These are phyloP conservation scores for Lagenidium sp. DNA, from an alignment of 352 stramenopile genomes.

Conservation along the genomic window DNA sequence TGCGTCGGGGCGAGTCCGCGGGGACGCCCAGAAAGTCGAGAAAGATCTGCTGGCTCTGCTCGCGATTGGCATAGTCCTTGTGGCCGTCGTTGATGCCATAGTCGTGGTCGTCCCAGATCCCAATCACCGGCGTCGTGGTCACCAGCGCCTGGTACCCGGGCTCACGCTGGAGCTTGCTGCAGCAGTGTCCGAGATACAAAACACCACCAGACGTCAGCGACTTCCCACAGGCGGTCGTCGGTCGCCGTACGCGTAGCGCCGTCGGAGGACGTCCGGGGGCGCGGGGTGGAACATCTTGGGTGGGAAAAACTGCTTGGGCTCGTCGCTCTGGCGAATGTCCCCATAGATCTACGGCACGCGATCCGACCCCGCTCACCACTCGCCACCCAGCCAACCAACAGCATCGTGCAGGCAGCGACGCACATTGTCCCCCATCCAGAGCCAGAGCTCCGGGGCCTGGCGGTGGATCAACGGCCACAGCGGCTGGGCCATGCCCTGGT, in stretches of 20 bases:
- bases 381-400: too few species aligned
- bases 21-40: conserved; percentile 80
- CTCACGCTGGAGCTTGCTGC: conserved; percentile 52
- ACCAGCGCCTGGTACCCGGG: conserved; percentile 58
- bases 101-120: conserved; percentile 89
- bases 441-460: conserved; percentile 61
- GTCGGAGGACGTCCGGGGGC: conserved; percentile 31
- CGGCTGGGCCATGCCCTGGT: conserved; percentile 76
- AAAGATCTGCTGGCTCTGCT: conserved; percentile 79
- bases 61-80: conserved; percentile 61
- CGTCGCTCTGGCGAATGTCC: conserved; percentile 44
- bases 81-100: conserved; percentile 87
- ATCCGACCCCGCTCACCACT: too few species aligned
- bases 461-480: conserved; percentile 57
- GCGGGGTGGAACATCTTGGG: conserved; percentile 62
- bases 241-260: conserved; percentile 45
- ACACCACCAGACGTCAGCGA: too few species aligned
- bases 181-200: too few species aligned
- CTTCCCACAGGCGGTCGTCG: neutral
- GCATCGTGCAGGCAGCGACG: too few species aligned
- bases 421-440: conserved; percentile 88
- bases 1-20: conserved; percentile 54
- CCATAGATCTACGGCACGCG: conserved; percentile 50
- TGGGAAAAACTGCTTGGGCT: conserved; percentile 27
- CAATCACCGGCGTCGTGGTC: conserved; percentile 59